Percentiles rank a stretch among this genome's conserved stretches.
Evolutionary conservation across 139 green algal genomes (phyloP).

Genomic region (Picochlorum sp.): DNA sequence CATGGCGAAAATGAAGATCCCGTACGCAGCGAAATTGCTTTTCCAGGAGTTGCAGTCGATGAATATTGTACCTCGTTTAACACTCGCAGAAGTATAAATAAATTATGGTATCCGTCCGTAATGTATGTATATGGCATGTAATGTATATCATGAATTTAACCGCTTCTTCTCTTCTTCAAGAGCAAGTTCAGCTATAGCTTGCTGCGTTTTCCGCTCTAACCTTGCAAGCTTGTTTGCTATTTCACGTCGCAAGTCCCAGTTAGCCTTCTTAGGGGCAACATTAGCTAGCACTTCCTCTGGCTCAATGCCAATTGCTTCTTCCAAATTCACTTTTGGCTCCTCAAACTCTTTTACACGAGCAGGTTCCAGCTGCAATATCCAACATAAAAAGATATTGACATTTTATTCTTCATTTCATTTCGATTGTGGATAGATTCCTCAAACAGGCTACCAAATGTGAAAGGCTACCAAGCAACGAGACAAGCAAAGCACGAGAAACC

Average conservation of each 20-base stretch:
- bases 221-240: constrained; percentile 62
- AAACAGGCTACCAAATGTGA: no score
- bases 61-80: constrained; percentile 86
- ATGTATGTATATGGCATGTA: constrained; percentile 1
- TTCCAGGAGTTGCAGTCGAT: constrained; percentile 92
- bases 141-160: constrained; percentile 2
- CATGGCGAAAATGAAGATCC: constrained; percentile 82
- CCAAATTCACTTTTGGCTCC: constrained; percentile 34
- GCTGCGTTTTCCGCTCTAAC: constrained; percentile 66
- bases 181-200: constrained; percentile 63
- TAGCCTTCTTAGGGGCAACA: constrained; percentile 79
- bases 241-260: constrained; percentile 80
- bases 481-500: no score
- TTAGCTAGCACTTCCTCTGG: constrained; percentile 48
- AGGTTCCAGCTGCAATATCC: constrained; percentile 39
- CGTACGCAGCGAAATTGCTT: constrained; percentile 95
- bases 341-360: constrained; percentile 51
- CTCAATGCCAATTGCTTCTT: constrained; percentile 32
- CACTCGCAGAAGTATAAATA: constrained; percentile 43
- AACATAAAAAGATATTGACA: background rate
- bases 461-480: no score
- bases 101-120: background rate
- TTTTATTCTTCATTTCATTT: no score
- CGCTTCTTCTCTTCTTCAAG: constrained; percentile 38
- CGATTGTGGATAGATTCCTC: background rate